Base-by-base conservation (phyloP, 306 rosid species). In the Lagenaria siceraria region DNA sequence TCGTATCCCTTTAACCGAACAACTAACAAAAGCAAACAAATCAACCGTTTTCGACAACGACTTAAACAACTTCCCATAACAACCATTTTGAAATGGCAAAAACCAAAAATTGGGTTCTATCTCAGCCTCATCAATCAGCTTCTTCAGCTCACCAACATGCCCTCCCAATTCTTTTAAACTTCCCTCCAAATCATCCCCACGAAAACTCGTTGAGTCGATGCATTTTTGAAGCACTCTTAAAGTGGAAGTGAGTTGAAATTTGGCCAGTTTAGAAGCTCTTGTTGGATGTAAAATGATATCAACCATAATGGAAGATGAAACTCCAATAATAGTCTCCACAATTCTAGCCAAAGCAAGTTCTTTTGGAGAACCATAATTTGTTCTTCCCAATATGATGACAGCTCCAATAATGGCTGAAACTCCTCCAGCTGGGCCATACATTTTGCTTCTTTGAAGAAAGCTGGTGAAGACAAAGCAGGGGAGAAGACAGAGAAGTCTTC, bases 91-190 rank as follows among this genome's bases (percentile, higher is more conserved):
- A 81, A 92, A 85, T 22, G 96, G 90, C 80, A 81, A 7, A 48
- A 85, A 92, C 93, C 97, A 90, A 69, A 90, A 90, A 29, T 84
- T 87, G 42, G 96, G 97, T 54, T 92, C 97, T 2, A n/a, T 55
- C 38, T 84, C 88, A 15, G 97, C 93, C 80, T 90, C 96, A 14
- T 27, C 70, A n/a, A 87, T 80, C 78, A 84, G 63, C 70, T 84
- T 84, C 35, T 60, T 77, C 0, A 90, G 60, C 82, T 86, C 84
- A 10, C 77, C 80, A 43, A 87, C 75, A 40, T 83, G 81, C 25
- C 36, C n/a, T 53, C 71, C 81, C 35, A 90, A 74, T 56, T n/a
- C 76, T 31, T 52, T 84, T 35, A 49, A 82, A 18, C 78, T 81
- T 5, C 81, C 87, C 52, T 82, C 77, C 68, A 79, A 69, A 35